These are phyloP conservation scores for Talaromyces sp. DNA, from an alignment of 2,329 filamentous ascomycete genomes.

Conservation along the genomic window DNA sequence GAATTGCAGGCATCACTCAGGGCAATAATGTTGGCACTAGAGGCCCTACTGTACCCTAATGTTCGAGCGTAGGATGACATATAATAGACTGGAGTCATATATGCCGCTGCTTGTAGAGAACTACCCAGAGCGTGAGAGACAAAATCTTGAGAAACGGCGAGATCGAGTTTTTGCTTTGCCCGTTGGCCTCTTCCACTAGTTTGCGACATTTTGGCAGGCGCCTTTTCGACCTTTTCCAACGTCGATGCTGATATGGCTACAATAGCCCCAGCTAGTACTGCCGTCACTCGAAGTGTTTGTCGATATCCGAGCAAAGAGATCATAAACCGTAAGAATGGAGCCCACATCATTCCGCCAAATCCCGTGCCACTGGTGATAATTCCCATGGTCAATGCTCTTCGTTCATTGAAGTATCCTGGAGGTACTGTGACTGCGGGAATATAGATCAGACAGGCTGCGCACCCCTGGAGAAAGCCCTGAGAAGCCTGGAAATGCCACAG, in stretches of 20 bases:
- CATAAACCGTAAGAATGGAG: slow-evolving; percentile 30
- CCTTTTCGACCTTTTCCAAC: background rate
- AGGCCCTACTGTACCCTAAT: slow-evolving; percentile 32
- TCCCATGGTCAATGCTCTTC: slow-evolving; percentile 37
- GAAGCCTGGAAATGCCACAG: slow-evolving; percentile 33
- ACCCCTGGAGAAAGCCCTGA: slow-evolving; percentile 36
- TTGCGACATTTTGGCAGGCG: no score
- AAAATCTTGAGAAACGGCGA: slow-evolving; percentile 32
- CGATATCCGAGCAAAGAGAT: slow-evolving; percentile 34
- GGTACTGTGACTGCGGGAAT: slow-evolving; percentile 37
- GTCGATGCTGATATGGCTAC: background rate
- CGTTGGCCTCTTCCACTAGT: no score
- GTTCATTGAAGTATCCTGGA: slow-evolving; percentile 36
- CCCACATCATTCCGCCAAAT: slow-evolving; percentile 37
- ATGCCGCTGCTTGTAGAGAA: slow-evolving; percentile 37
- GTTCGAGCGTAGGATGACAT: slow-evolving; percentile 38
- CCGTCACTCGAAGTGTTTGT: slow-evolving; percentile 32
- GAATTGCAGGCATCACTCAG: slow-evolving; percentile 41
- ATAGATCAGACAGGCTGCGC: slow-evolving; percentile 37
- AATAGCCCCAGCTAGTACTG: background rate
- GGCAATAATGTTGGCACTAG: slow-evolving; percentile 38
- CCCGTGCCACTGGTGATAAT: slow-evolving; percentile 38
- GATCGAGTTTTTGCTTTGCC: no score
- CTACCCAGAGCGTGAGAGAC: slow-evolving; percentile 33
- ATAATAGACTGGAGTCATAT: slow-evolving; percentile 39